These are phyloP conservation scores for Cucumis hystrix DNA, from an alignment of 306 rosid species.

Conservation along the genomic window DNA sequence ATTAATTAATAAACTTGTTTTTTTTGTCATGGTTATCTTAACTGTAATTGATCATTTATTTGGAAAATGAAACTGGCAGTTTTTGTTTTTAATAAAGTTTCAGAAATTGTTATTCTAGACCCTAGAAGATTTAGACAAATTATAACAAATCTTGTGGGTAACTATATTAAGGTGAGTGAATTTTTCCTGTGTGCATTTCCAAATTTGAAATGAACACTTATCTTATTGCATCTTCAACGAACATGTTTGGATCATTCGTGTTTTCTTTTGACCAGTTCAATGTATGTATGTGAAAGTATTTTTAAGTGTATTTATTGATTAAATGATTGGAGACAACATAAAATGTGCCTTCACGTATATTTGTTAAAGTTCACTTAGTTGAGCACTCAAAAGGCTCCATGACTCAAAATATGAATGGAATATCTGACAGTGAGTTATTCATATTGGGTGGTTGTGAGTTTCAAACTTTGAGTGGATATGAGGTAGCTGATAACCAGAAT, in stretches of 20 bases:
- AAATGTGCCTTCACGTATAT: conserved; percentile 30
- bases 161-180: conserved; percentile 78
- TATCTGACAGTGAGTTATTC: conserved; percentile 33
- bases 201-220: not conserved
- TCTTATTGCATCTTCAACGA: not conserved
- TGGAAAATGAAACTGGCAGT: conserved; percentile 72
- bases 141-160: conserved; percentile 89
- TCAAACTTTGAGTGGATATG: conserved; percentile 73
- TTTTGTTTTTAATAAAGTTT: conserved; percentile 91
- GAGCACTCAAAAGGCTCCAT: conserved; percentile 29
- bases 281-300: not conserved
- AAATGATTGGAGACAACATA: not conserved
- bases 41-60: not conserved
- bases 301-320: not conserved
- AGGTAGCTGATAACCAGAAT: conserved; percentile 83
- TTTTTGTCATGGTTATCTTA: not conserved
- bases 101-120: conserved; percentile 76
- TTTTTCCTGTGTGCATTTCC: not conserved
- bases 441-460: conserved; percentile 33
- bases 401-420: conserved; percentile 53
- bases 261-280: not conserved
- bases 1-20: not conserved
- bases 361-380: conserved; percentile 73
- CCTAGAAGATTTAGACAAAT: conserved; percentile 97
- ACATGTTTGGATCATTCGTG: not conserved